Base-by-base conservation (phyloP, 1,284 basidiomycete species). In the Schizophyllum commune region DNA sequence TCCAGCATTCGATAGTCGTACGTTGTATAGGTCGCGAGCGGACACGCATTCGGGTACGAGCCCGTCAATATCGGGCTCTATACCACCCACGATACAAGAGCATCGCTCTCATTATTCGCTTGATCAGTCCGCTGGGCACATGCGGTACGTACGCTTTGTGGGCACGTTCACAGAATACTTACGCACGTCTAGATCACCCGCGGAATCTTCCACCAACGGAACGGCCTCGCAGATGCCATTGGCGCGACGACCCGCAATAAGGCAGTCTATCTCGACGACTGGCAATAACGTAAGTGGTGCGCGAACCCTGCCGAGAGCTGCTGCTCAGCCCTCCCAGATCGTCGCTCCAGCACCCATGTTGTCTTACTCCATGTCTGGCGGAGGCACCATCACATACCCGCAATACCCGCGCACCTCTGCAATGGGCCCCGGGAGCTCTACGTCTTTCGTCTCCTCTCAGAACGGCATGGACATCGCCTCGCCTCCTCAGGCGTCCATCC, bases 401-500 rank as follows among this genome's bases (percentile, higher is more conserved):
- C 71, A 74, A 65, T 77, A 78, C 62, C 63, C 77, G 33, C 70
- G 70, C 56, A 67, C 75, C 20, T 65, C 68, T 34, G 55, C 69
- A 5, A 70, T 74, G 32, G 70, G 68, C 32, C 69, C 71, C 34
- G 69, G 65, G 19, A 63, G 66, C 66, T 58, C 73, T 67, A 60
- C 75, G 69, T 47, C 72, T 56, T 73, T 77, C 71, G 22, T 74
- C 62, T 11, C 67, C 59, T 59, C 62, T 61, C 59, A 66, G 27
- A 72, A 70, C 59, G 74, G 74, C 52, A 55, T 62, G 32, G 39
- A 47, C 39, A 79, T 82, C 56, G 64, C 88, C 0, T 82, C 91
- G 1, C 89, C 88, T 19, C 89, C 92, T 1, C 86, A 86, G 69
- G 91, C 89, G 11, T 92, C 92, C 34, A 84, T 91, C 66, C 83